phyloP scores from a whole-genome alignment of 2,329 filamentous ascomycete genomes.

The Allantophomopsis lycopodina region DNA sequence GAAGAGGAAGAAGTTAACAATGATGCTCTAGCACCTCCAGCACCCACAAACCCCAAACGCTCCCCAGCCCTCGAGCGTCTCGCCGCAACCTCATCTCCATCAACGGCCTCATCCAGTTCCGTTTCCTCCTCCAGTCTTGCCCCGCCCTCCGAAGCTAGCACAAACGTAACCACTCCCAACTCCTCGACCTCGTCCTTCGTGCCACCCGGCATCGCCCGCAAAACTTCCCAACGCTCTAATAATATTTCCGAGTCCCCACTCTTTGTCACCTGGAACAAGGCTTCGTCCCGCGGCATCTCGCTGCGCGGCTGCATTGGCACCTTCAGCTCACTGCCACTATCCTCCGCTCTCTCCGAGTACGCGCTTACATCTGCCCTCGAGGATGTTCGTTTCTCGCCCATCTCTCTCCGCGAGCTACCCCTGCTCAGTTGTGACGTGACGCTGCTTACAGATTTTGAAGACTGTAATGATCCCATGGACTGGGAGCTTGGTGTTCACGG shows the following conservation, averaged over 20 bases:
- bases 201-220: slow-evolving; percentile 9
- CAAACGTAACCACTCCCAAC: slow-evolving; percentile 22
- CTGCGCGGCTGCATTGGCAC: slow-evolving; percentile 95
- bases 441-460: slow-evolving; percentile 75
- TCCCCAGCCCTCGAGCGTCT: slow-evolving; percentile 5
- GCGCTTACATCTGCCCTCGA: slow-evolving; percentile 64
- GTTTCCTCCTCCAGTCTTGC: slow-evolving; percentile 1
- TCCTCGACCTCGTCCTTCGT: slow-evolving; percentile 5
- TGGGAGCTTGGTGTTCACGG: slow-evolving; percentile 84
- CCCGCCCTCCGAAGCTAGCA: slow-evolving; percentile 19
- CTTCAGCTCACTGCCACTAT: slow-evolving; percentile 66
- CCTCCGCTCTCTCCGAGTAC: slow-evolving; percentile 63
- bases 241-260: slow-evolving; percentile 48
- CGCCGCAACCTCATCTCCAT: slow-evolving; percentile 4
- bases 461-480: slow-evolving; percentile 58
- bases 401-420: slow-evolving; percentile 38
- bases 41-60: slow-evolving; percentile 1
- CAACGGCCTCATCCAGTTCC: slow-evolving; percentile 8
- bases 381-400: slow-evolving; percentile 47
- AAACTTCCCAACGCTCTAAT: slow-evolving; percentile 8
- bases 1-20: slow-evolving; percentile 19
- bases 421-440: slow-evolving; percentile 57
- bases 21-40: slow-evolving; percentile 2
- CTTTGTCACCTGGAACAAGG: slow-evolving; percentile 89
- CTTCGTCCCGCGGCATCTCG: slow-evolving; percentile 35